These are phyloP conservation scores for Colletotrichum trifolii DNA, from an alignment of 2,329 filamentous ascomycete species.

Conservation along the genomic window DNA sequence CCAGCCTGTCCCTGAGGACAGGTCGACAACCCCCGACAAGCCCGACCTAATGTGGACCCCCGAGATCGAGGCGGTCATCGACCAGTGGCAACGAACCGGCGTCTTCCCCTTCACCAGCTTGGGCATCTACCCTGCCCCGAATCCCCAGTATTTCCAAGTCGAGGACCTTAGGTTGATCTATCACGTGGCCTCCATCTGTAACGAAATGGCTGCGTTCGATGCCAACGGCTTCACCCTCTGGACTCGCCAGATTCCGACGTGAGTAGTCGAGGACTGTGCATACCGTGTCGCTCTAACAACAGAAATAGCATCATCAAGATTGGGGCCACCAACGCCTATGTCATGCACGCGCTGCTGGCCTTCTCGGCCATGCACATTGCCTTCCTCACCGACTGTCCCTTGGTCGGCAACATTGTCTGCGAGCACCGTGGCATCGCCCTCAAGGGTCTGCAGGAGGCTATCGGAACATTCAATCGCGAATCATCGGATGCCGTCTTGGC, in stretches of 20 bases:
- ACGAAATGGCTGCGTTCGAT: constrained; percentile 81
- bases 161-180: constrained; percentile 90
- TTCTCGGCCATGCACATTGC: constrained; percentile 96
- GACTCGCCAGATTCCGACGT: constrained; percentile 94
- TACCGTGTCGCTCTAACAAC: neutral
- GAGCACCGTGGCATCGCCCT: constrained; percentile 88
- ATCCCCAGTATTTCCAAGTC: constrained; percentile 77
- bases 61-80: constrained; percentile 83
- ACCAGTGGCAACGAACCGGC: constrained; percentile 85
- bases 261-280: constrained; percentile 52
- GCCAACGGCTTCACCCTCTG: constrained; percentile 89
- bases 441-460: constrained; percentile 88
- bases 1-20: constrained; percentile 74
- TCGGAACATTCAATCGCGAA: constrained; percentile 83
- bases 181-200: constrained; percentile 87
- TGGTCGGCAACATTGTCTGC: constrained; percentile 89
- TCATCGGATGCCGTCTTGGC: constrained; percentile 93
- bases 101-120: constrained; percentile 88
- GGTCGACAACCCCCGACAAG: constrained; percentile 70
- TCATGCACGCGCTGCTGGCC: constrained; percentile 92
- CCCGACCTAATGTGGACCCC: constrained; percentile 85
- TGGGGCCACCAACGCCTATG: constrained; percentile 83
- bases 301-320: constrained; percentile 79
- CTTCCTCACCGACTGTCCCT: constrained; percentile 85
- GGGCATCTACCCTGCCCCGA: constrained; percentile 78